Evolutionary conservation across 768 basidiomycete species (phyloP).

Genomic region (Phaeotremella skinneri): DNA sequence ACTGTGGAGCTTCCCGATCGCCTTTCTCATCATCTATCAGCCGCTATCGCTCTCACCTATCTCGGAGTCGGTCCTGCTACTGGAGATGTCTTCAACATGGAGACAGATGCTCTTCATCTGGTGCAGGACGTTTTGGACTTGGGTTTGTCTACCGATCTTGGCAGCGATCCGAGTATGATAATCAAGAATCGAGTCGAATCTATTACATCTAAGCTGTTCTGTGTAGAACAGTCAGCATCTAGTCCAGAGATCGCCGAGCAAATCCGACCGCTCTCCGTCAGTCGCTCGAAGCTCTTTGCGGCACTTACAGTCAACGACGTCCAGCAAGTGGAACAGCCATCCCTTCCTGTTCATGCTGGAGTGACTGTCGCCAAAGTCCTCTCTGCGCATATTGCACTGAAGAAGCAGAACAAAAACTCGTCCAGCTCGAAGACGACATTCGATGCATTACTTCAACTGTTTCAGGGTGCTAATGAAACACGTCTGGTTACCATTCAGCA

Average conservation of each 20-base stretch:
- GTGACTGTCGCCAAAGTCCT: conserved; percentile 9
- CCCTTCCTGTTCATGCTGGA: conserved; percentile 3
- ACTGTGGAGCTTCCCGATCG: not conserved
- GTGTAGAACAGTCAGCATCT: not conserved
- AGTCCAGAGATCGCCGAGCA: not conserved
- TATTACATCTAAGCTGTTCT: not conserved
- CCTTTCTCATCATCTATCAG: conserved; percentile 12
- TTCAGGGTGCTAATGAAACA: conserved; percentile 64
- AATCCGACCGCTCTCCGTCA: not conserved
- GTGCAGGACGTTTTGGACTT: not conserved
- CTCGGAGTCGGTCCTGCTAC: conserved; percentile 4
- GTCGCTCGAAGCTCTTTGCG: conserved; percentile 3
- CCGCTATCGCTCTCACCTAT: conserved; percentile 13
- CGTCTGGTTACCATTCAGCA: conserved; percentile 81
- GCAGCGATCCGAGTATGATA: not conserved
- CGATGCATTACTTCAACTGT: conserved; percentile 71
- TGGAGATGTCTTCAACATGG: not conserved
- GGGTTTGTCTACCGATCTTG: not conserved
- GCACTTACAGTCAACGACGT: conserved; percentile 17
- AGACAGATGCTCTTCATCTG: not conserved
- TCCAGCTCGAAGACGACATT: conserved; percentile 65
- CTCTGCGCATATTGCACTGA: conserved; percentile 63
- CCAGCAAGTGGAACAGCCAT: conserved; percentile 5
- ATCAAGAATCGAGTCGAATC: not conserved
- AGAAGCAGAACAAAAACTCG: conserved; percentile 53